A percentile compares a stretch with the other conserved stretches of the same genome.
These are phyloP conservation scores for Barbarea vulgaris DNA, from an alignment of 345 rosid species.

Conservation along the genomic window DNA sequence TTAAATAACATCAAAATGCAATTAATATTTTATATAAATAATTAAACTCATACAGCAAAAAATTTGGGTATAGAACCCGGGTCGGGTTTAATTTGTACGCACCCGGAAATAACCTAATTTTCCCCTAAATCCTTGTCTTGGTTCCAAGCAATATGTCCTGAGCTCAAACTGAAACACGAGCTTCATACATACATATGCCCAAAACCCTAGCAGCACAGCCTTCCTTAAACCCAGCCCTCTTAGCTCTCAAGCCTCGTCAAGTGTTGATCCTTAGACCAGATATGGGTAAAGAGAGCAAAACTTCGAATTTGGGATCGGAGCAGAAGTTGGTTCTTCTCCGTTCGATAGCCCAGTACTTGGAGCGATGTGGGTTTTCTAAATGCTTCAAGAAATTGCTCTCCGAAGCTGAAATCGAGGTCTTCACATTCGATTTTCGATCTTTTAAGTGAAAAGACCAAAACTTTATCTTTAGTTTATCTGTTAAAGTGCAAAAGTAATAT, in stretches of 20 bases:
- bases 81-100: conserved; percentile 8
- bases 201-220: conserved; percentile 32
- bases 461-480: conserved; percentile 5
- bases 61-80: neutral
- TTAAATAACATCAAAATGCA: neutral
- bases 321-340: conserved; percentile 48
- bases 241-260: conserved; percentile 65
- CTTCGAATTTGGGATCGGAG: conserved; percentile 37
- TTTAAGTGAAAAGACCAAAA: neutral
- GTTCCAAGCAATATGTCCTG: neutral
- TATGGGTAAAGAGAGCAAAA: conserved; percentile 36
- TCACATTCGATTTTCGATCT: conserved; percentile 1
- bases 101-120: conserved; percentile 29
- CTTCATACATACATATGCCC: conserved; percentile 32
- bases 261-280: conserved; percentile 43
- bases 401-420: conserved; percentile 67
- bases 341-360: conserved; percentile 62
- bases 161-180: conserved; percentile 27
- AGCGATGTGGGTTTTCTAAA: conserved; percentile 59
- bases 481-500: neutral
- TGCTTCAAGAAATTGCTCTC: conserved; percentile 69
- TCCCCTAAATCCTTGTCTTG: neutral
- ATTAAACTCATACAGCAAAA: neutral
- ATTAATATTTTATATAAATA: too few species aligned
- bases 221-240: conserved; percentile 40